A percentile compares a stretch with the other conserved stretches of the same genome.
Evolutionary conservation across 1,284 basidiomycete species (phyloP).

Genomic region (Flammula alnicola): DNA sequence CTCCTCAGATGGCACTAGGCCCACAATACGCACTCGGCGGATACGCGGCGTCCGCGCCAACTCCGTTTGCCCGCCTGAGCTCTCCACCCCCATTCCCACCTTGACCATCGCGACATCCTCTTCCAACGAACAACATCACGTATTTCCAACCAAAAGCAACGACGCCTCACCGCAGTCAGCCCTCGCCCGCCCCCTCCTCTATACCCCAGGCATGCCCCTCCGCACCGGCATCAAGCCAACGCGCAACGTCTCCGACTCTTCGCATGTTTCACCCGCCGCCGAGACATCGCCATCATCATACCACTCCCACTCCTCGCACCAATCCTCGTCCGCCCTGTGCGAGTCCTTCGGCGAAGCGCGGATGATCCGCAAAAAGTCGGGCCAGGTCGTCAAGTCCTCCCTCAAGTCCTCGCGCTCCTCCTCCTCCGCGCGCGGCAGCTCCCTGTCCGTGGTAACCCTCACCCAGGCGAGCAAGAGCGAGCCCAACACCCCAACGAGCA

Average conservation of each 20-base stretch:
- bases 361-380: conserved; percentile 87
- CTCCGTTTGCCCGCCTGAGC: conserved; percentile 41
- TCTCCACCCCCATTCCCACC: conserved; percentile 45
- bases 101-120: conserved; percentile 10
- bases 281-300: too few species aligned
- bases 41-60: conserved; percentile 31
- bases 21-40: conserved; percentile 42
- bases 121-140: conserved; percentile 20
- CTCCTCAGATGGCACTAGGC: conserved; percentile 30
- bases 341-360: conserved; percentile 21
- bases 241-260: conserved; percentile 41
- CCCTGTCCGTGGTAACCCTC: conserved; percentile 54
- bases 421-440: conserved; percentile 41
- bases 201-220: conserved; percentile 39
- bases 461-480: conserved; percentile 56
- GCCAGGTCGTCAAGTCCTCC: conserved; percentile 90
- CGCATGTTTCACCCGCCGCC: conserved; percentile 29
- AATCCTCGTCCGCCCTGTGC: conserved; percentile 26
- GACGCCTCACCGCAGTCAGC: conserved; percentile 6
- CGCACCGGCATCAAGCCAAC: conserved; percentile 27
- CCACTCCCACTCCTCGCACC: conserved; percentile 15
- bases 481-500: conserved; percentile 65
- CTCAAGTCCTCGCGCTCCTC: conserved; percentile 73
- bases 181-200: conserved; percentile 36
- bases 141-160: conserved; percentile 11